Evolutionary conservation across 441 rosid species (phyloP).

Genomic region (Cnidoscolus chayamansa): DNA sequence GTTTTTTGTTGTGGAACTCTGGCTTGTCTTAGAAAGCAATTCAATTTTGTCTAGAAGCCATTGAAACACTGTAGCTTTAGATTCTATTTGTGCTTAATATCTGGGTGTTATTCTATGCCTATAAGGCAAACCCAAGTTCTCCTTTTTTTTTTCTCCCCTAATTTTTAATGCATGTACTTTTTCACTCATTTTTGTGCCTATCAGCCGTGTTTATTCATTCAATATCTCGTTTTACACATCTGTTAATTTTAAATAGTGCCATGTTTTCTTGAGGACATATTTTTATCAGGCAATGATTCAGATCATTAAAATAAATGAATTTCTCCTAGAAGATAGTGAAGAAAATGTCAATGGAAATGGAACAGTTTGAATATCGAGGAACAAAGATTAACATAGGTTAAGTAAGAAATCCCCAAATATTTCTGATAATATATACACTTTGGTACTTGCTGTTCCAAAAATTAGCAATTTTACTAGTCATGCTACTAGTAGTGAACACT

Average conservation of each 20-base stretch:
- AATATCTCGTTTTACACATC: not conserved
- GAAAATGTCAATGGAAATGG: not conserved
- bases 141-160: not conserved
- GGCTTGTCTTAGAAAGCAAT: not conserved
- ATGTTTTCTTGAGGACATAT: not conserved
- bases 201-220: not conserved
- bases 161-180: not conserved
- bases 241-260: not conserved
- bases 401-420: no score
- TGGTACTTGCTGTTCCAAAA: no score
- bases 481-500: no score
- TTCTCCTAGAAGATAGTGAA: not conserved
- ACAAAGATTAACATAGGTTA: not conserved
- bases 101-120: no score
- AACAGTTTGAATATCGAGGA: not conserved
- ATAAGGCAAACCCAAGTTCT: no score
- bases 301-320: not conserved
- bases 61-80: not conserved
- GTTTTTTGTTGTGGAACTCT: not conserved
- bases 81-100: not conserved
- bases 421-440: no score
- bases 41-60: not conserved
- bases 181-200: not conserved
- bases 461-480: no score
- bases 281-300: conserved; percentile 5